Conservation (phyloP, 2,329 filamentous ascomycete species). For the Colletotrichum karsti region DNA sequence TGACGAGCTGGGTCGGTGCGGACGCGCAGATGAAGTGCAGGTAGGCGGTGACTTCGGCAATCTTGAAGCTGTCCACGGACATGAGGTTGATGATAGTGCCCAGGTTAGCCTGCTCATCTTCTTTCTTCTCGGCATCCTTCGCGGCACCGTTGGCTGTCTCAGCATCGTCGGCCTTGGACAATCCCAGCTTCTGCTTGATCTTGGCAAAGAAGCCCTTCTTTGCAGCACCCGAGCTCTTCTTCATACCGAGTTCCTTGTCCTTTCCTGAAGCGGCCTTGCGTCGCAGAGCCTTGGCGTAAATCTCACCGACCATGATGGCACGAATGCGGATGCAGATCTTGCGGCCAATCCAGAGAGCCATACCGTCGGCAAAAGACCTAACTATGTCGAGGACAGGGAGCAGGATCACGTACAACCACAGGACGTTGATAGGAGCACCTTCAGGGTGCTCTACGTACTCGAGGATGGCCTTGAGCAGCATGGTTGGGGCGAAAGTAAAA, state of each 20-base stretch:
- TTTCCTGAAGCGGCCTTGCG: slow-evolving; percentile 84
- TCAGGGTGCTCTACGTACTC: slow-evolving; percentile 91
- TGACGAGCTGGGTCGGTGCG: slow-evolving; percentile 86
- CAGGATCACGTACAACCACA: slow-evolving; percentile 95
- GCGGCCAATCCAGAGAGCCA: slow-evolving; percentile 91
- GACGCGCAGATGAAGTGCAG: slow-evolving; percentile 95
- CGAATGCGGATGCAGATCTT: slow-evolving; percentile 93
- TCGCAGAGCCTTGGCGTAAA: slow-evolving; percentile 94
- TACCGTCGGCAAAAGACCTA: slow-evolving; percentile 83
- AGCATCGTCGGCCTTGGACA: slow-evolving; percentile 55
- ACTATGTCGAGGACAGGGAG: slow-evolving; percentile 85
- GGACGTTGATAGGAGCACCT: slow-evolving; percentile 80
- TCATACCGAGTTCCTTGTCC: slow-evolving; percentile 76
- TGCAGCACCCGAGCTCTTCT: slow-evolving; percentile 43
- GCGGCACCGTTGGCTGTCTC: slow-evolving; percentile 41
- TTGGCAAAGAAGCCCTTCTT: slow-evolving; percentile 54
- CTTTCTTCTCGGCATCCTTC: slow-evolving; percentile 47
- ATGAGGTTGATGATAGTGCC: slow-evolving; percentile 99
- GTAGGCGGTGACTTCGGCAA: slow-evolving; percentile 93
- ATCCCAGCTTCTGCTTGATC: slow-evolving; percentile 65
- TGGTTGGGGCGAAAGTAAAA: slow-evolving; percentile 90
- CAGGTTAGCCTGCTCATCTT: slow-evolving; percentile 84
- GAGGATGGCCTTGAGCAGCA: slow-evolving; percentile 89
- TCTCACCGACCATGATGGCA: slow-evolving; percentile 95
- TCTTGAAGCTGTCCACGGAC: slow-evolving; percentile 99